A percentile compares a stretch with the other conserved stretches of the same genome.
These are phyloP conservation scores for Trypanosoma brucei DNA, from an alignment of 208 protist species.

Conservation along the genomic window DNA sequence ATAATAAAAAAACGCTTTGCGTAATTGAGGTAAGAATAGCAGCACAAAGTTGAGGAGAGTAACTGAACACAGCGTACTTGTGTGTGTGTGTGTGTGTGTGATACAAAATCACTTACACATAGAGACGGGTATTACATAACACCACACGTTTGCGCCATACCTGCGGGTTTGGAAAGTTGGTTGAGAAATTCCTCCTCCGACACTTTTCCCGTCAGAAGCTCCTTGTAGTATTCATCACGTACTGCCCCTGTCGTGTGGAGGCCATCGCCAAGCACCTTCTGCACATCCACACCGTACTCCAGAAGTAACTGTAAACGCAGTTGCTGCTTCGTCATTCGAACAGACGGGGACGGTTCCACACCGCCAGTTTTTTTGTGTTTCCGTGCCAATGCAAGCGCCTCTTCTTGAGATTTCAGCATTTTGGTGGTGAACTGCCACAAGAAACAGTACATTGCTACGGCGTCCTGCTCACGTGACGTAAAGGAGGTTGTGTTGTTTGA, in stretches of 20 bases:
- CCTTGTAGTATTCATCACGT: conserved; percentile 8
- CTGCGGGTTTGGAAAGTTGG: conserved; percentile 26
- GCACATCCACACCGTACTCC: conserved; percentile 28
- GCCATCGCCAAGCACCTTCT: conserved; percentile 19
- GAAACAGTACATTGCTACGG: conserved; percentile 25
- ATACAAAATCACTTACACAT: too few species aligned
- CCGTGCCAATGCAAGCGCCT: conserved; percentile 6
- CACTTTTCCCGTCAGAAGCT: conserved; percentile 15
- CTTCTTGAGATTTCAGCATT: conserved; percentile 18
- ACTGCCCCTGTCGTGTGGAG: conserved; percentile 11
- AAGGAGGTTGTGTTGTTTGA: background rate
- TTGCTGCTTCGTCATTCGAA: conserved; percentile 31
- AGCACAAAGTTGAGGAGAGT: too few species aligned
- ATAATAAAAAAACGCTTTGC: too few species aligned
- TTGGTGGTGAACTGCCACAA: conserved; percentile 20
- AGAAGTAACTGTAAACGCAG: conserved; percentile 27
- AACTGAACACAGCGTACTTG: too few species aligned
- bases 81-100: too few species aligned
- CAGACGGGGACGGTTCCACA: background rate
- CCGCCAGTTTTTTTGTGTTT: conserved; percentile 1
- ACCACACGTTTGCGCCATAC: conserved; percentile 25
- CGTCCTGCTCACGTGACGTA: conserved; percentile 10
- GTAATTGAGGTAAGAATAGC: too few species aligned
- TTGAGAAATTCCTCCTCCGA: conserved; percentile 28
- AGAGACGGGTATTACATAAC: conserved; percentile 11